Evolutionary conservation across 495 filamentous ascomycete genomes (phyloP).

Genomic region (Xylaria flabelliformis): DNA sequence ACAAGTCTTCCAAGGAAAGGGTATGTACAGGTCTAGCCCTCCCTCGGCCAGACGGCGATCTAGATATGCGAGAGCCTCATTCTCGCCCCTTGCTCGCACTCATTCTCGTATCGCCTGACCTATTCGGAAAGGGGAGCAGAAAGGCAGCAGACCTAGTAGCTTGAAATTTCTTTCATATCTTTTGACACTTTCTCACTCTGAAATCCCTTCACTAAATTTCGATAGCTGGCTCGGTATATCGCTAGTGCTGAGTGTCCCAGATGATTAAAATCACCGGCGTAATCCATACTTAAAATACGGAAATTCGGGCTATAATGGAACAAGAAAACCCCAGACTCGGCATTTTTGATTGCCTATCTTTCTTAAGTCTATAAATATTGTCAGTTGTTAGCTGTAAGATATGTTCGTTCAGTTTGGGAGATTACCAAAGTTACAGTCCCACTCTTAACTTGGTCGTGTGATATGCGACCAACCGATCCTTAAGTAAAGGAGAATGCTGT

Average conservation of each 20-base stretch:
- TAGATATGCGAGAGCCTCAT: too few relatives aligned
- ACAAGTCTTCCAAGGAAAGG: too few relatives aligned
- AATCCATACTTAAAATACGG: not conserved
- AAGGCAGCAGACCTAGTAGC: too few relatives aligned
- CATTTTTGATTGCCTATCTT: not conserved
- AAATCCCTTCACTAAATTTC: not conserved
- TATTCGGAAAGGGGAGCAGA: too few relatives aligned
- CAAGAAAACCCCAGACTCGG: not conserved
- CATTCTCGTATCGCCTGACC: too few relatives aligned
- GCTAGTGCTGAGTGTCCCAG: not conserved
- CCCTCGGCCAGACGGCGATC: too few relatives aligned
- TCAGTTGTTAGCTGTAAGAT: not conserved
- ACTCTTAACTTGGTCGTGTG: not conserved
- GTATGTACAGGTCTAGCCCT: too few relatives aligned
- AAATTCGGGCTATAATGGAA: not conserved
- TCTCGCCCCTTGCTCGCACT: too few relatives aligned
- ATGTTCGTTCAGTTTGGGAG: too few relatives aligned
- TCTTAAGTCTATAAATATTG: not conserved
- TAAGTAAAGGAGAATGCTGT: not conserved
- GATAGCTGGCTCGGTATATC: not conserved
- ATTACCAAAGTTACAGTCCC: not conserved
- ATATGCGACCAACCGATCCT: not conserved
- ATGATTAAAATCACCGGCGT: not conserved
- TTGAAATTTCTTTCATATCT: too few relatives aligned
- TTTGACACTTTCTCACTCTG: too few relatives aligned